Base-by-base conservation (phyloP, 352 stramenopile species). In the Phytophthora hibernalis region DNA sequence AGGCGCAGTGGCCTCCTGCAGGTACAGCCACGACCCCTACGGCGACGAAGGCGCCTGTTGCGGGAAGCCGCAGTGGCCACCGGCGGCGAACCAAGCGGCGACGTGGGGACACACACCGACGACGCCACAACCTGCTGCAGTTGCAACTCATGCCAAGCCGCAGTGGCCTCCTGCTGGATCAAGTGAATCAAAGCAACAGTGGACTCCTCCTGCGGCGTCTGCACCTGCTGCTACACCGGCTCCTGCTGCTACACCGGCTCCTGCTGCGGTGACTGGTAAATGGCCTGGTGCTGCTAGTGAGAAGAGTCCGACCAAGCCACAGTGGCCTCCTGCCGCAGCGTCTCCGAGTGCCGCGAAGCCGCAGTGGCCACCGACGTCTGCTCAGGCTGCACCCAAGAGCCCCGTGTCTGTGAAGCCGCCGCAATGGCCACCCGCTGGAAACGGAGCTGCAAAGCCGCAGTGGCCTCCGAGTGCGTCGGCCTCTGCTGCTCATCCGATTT, bases 1-100 rank as follows among this genome's bases (percentile, higher is more conserved):
- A 88, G 52, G 68, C 83, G 3, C 77, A 89, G 37, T 90, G 83
- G 80, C 72, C 82, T 6, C 74, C 78, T 37, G 49, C 68, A 21
- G 53, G 30, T 22, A 24, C 47, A 0, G 18, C 58, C 0, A 48
- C 62, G 2, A 62, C 59, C 5, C 51, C 70, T 15, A 44, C 58
- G 2, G 54, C 68, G 21, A 24, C 62, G 6, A 42, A 62, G 1
- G 30, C 62, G 5, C 60, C 72, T 1, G 48, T 61, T 26, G 65
- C 57, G 0, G 65, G 22, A 75, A 77, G 35, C 51, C 70, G 12
- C 67, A 76, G 31, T 82, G 74, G 74, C 56, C 74, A 11, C 59
- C 66, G 9, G 33, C 70, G 54, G 63, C 48, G 7, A 70, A 49
- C 45, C 47, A 72, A 42, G 28, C 54, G 20, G 40, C 64, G 28